Base-by-base conservation (phyloP, 1,284 basidiomycete species). In the Athelia sp. region DNA sequence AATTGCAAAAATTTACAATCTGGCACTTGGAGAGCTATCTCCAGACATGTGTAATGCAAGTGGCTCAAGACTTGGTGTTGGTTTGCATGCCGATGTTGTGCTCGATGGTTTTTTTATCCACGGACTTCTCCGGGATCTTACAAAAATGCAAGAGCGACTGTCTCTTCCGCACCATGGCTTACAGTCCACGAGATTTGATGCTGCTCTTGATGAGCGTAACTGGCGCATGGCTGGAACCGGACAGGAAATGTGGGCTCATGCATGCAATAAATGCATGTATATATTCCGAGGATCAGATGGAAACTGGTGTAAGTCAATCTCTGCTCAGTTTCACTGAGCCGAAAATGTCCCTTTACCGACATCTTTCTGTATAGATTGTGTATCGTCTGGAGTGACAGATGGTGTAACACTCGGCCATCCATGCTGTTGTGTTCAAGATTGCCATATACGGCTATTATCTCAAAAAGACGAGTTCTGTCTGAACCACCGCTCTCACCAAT, bases 391-490 rank as follows among this genome's bases (percentile, higher is more conserved):
- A 13, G 63, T 69, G 9, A 58, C 53, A 4, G 64, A 69, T 50
- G 65, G 67, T 4, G 52, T 68, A 13, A 57, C 57, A 13, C 55
- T 69, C 21, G 64, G 65, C 1, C 63, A 60, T 45, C 63, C 65
- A 1, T 63, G 63, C 43, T 70, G 69, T 51, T 52, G 46, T 4
- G 52, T 54, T 1, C 58, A 61, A 23, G 44, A 59, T 47, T 62
- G 62, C 46, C 38, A 43, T 1, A 40, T 45, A 1, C 52, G 56
- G 1, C 55, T 65, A 3, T 17, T 40, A 1, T 51, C 38, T 10
- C 52, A 54, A 3, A 34, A 50, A 1, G 50, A 54, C 24, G 52
- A 52, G 9, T 63, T 52, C 47, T 66, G 64, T 45, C 11, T 21
- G 0, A 14, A 10, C 1, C 62, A 65, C n/a, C n/a, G n/a, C n/a